Base-by-base conservation (phyloP, 2,329 filamentous ascomycete species). In the Diplodia mutila region DNA sequence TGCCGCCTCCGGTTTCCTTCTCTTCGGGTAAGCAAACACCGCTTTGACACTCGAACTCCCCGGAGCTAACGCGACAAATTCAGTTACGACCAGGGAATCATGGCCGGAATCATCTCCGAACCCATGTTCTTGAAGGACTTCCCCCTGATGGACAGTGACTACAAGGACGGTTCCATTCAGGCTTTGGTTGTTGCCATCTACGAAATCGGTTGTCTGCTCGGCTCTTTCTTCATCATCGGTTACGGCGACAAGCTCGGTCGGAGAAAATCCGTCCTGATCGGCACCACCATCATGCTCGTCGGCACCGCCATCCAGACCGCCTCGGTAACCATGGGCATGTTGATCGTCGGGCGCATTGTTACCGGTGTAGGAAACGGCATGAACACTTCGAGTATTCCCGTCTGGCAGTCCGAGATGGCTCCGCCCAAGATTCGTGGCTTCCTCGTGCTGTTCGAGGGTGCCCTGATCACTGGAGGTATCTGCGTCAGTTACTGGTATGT, bases 371-470 rank as follows among this genome's bases (percentile, higher is more conserved):
- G 84, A 1, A 85, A 85, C 70, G 84, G 84, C 52, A 85, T 85
- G 76, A 85, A 85, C 74, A 85, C 83, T 4, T 82, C 81, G 0
- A 85, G 83, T 3, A 84, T 85, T 29, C 84, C 84, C 5, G 83
- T 82, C 18, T 85, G 84, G 72, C 83, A 85, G 75, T 82, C 83
- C 2, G 83, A 85, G 73, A 82, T 82, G 72, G 83, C 82, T 16
- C 80, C 80, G 66, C 83, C 85, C 16, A 82, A 83, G 74, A 87
- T 87, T 75, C 83, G 86, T 71, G 86, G 86, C 70, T 82, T 87
- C 61, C 77, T 88, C 66, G 87, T 88, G 70, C 87, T 86, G 75
- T 85, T 87, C 61, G 85, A 82, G 72, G 84, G 81, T 72, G 83
- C 83, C 73, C 79, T 79, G 61, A 82, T 84, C 65, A 82, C 82